Evolutionary conservation across 1,284 basidiomycete species (phyloP), one percentile per base, ranked within the genome.

Genomic region (Malassezia japonica): DNA sequence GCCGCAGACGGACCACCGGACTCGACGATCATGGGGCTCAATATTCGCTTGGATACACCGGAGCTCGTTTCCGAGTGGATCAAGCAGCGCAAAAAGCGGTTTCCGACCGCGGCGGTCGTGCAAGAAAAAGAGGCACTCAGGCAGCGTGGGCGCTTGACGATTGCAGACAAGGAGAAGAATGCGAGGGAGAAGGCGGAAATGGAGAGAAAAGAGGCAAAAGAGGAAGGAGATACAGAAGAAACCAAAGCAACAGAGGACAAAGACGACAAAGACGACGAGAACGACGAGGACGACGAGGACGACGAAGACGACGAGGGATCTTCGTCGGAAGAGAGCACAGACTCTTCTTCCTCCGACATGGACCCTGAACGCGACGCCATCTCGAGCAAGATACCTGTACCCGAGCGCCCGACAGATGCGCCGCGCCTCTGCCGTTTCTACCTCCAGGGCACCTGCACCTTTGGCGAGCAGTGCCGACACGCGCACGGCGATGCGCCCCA

Each of bases 61-160:
- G 64, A 67, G 46, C 60, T 72, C 18, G 56, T 71, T 25, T 59
- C 56, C n/a, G 60, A 71, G 32, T 72, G 70, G 70, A 61, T 67
- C 36, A 53, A 46, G n/a, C 67, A 72, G 46, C 55, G 70, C 15
- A 61, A 62, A 40, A 72, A 72, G 39, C 55, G 70, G 24, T 72
- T 62, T 59, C 70, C 70, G 0, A 70, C 61, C 0, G 52, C 51
- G 9, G 41, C 50, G 0, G 60, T 62, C 9, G 60, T 72, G 3
- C 55, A 59, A 42, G 44, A 65, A 42, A 70, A 70, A 44, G 28
- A 48, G 34, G 44, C 44, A 46, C 24, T n/a, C n/a, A n/a, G n/a
- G n/a, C n/a, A n/a, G n/a, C n/a, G n/a, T n/a, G n/a, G n/a, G n/a
- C n/a, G n/a, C n/a, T n/a, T n/a, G n/a, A n/a, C n/a, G n/a, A n/a